phyloP scores from a whole-genome alignment of 2,329 filamentous ascomycete species.

The Xylariaceae sp. region DNA sequence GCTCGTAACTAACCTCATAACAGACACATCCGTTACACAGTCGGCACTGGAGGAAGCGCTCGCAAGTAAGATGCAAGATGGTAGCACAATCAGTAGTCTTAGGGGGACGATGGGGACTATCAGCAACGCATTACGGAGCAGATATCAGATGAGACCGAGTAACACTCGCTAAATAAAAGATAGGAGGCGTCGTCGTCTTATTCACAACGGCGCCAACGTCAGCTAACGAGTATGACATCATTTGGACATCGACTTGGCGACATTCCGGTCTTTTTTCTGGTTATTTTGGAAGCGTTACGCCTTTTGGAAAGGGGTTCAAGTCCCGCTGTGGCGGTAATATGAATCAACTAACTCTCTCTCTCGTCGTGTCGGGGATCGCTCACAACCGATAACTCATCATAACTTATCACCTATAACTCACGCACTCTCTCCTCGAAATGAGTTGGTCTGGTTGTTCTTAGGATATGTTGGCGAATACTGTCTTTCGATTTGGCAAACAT shows the following conservation, averaged over 20 bases:
- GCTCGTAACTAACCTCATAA: conserved; percentile 10
- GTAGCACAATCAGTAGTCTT: conserved; percentile 49
- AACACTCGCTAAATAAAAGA: conserved; percentile 5
- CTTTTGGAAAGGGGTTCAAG: neutral
- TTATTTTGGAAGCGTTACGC: neutral
- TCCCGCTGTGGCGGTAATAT: neutral
- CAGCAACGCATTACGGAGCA: conserved; percentile 59
- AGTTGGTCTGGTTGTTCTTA: neutral
- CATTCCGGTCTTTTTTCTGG: neutral
- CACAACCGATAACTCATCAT: neutral
- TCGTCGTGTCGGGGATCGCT: neutral
- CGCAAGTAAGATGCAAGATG: conserved; percentile 64
- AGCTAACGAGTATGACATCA: neutral
- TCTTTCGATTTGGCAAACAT: no score
- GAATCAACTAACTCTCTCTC: neutral
- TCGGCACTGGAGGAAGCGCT: conserved; percentile 74
- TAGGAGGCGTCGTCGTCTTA: neutral
- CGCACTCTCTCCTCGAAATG: neutral
- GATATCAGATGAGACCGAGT: conserved; percentile 42
- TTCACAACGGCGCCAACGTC: neutral
- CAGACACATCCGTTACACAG: conserved; percentile 75
- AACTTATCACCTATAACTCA: neutral
- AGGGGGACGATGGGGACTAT: conserved; percentile 68
- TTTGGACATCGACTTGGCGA: conserved; percentile 3
- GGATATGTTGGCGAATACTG: no score